Evolutionary conservation across 306 rosid genomes (phyloP).

Genomic region (Inga leiocalycina): DNA sequence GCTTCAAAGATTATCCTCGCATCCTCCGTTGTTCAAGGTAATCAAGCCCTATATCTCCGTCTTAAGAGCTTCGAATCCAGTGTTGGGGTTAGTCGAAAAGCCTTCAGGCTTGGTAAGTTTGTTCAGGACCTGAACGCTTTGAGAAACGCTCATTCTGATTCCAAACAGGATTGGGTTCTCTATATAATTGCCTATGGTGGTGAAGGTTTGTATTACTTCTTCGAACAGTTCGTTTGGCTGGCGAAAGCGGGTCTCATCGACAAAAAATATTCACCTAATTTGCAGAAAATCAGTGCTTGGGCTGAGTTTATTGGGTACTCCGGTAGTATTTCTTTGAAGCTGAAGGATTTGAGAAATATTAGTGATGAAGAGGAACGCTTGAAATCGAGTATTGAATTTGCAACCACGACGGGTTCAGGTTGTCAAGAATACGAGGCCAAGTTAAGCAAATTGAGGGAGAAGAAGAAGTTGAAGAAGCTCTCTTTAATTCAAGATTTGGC

Average conservation of each 20-base stretch:
- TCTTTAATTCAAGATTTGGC: constrained; percentile 89
- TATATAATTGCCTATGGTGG: constrained; percentile 73
- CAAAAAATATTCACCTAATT: background rate
- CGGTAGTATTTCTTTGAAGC: constrained; percentile 43
- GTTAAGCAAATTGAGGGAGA: constrained; percentile 56
- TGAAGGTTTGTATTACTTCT: constrained; percentile 76
- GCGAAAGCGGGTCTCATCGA: constrained; percentile 55
- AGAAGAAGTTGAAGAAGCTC: constrained; percentile 65
- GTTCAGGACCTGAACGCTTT: constrained; percentile 84
- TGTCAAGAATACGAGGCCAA: constrained; percentile 44
- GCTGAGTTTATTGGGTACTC: constrained; percentile 7
- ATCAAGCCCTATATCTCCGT: constrained; percentile 51
- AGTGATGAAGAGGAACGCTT: constrained; percentile 58
- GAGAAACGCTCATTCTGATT: constrained; percentile 44
- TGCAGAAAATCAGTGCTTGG: constrained; percentile 25
- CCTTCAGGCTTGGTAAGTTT: constrained; percentile 90
- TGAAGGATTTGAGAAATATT: constrained; percentile 54
- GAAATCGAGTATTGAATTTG: constrained; percentile 47
- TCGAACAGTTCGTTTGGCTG: constrained; percentile 90
- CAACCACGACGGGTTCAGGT: background rate
- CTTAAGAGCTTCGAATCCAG: constrained; percentile 84
- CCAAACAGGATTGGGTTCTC: constrained; percentile 34
- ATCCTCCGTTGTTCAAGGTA: constrained; percentile 54
- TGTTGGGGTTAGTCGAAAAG: constrained; percentile 88
- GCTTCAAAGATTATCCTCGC: constrained; percentile 71